phyloP scores from a whole-genome alignment of 2,329 filamentous ascomycete species.

The Xylaria sp. region DNA sequence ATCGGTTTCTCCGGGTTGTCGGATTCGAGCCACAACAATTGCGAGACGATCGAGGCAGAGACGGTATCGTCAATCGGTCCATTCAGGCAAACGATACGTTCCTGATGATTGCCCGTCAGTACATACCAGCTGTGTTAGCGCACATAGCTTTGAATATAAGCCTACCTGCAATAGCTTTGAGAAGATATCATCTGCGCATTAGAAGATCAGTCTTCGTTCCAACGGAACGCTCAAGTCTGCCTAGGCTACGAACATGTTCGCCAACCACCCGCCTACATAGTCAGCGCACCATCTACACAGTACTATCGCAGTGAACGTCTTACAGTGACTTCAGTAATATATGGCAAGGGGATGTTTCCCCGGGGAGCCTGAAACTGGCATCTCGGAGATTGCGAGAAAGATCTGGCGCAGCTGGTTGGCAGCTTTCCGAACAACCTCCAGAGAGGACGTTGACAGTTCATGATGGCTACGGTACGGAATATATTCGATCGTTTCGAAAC shows the following conservation, averaged over 20 bases:
- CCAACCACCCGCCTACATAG: conserved; percentile 63
- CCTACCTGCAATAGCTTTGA: conserved; percentile 68
- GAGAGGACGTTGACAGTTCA: conserved; percentile 35
- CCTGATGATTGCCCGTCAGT: conserved; percentile 41
- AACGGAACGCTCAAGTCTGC: conserved; percentile 5
- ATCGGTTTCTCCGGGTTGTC: conserved; percentile 93
- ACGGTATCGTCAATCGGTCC: conserved; percentile 85
- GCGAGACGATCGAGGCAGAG: conserved; percentile 90
- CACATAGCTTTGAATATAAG: conserved; percentile 13
- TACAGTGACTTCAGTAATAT: conserved; percentile 53
- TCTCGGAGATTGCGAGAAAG: conserved; percentile 40
- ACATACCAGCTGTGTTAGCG: conserved; percentile 11
- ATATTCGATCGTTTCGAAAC: neutral
- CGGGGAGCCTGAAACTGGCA: conserved; percentile 30
- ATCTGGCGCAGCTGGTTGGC: conserved; percentile 34
- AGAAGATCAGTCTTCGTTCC: conserved; percentile 23
- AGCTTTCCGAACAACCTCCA: conserved; percentile 35
- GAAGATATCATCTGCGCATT: conserved; percentile 66
- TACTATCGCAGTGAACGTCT: conserved; percentile 6
- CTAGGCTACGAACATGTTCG: conserved; percentile 63
- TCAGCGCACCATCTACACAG: conserved; percentile 26
- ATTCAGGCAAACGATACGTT: conserved; percentile 91
- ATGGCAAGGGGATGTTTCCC: conserved; percentile 49
- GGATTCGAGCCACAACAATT: conserved; percentile 95
- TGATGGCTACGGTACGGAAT: conserved; percentile 17